These are phyloP conservation scores for Diaporthe sp. DNA, from an alignment of 2,329 filamentous ascomycete genomes.

Conservation along the genomic window DNA sequence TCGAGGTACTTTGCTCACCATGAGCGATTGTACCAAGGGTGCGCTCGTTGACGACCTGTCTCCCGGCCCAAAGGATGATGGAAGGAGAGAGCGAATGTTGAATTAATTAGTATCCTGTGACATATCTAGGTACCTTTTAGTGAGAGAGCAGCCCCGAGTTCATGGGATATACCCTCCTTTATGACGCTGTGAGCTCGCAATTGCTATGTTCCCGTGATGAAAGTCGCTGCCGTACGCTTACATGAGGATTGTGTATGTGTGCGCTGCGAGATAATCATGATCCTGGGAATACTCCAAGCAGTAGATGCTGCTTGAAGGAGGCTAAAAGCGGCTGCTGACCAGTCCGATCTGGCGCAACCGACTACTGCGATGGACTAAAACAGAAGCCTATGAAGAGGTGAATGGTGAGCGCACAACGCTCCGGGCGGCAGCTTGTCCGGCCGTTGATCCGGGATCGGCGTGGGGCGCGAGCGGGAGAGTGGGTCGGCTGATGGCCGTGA, in stretches of 20 bases:
- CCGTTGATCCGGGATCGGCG: constrained; percentile 17
- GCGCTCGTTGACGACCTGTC: neutral
- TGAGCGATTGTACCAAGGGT: neutral
- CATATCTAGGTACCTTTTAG: neutral
- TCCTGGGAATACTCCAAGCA: neutral
- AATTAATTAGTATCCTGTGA: neutral
- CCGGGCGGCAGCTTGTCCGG: constrained; percentile 7
- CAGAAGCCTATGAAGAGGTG: neutral
- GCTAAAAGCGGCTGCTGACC: constrained; percentile 2
- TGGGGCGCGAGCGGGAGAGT: constrained; percentile 1
- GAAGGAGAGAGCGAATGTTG: neutral
- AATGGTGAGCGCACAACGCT: neutral
- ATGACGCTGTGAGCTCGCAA: neutral
- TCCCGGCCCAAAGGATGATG: neutral
- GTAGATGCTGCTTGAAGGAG: neutral
- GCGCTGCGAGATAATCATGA: neutral
- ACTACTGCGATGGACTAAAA: neutral
- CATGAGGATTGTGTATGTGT: neutral
- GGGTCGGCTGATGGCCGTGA: constrained; percentile 12
- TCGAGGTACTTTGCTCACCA: neutral
- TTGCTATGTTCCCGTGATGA: neutral
- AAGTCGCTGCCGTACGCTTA: neutral
- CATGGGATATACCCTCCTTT: neutral
- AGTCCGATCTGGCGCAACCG: constrained; percentile 3
- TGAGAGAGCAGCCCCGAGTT: neutral